These are phyloP conservation scores for Trifolium subterraneum DNA, from an alignment of 306 rosid genomes.

Conservation along the genomic window DNA sequence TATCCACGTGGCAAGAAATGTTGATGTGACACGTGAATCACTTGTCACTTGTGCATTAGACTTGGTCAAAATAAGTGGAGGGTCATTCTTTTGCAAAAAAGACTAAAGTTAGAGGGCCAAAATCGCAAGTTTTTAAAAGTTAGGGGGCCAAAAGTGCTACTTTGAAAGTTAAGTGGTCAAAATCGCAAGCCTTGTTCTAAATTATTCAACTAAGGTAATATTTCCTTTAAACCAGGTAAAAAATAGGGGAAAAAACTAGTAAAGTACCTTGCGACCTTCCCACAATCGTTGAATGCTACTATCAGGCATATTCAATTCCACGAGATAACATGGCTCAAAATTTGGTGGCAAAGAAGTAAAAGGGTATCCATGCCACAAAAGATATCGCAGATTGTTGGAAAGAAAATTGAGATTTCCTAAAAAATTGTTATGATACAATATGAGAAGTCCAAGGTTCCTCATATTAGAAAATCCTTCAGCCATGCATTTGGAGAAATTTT, in stretches of 20 bases:
- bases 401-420: neutral
- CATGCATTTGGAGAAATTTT: neutral
- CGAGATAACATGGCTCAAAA: neutral
- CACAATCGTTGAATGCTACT: neutral
- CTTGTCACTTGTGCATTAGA: too few relatives aligned
- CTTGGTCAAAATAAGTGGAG: too few relatives aligned
- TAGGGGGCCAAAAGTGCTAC: too few relatives aligned
- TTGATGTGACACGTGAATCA: too few relatives aligned
- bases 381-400: neutral
- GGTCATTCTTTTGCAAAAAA: too few relatives aligned
- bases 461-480: conserved; percentile 28
- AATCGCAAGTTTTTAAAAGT: too few relatives aligned
- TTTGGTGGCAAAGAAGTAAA: neutral
- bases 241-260: neutral
- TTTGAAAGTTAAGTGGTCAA: too few relatives aligned
- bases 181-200: too few relatives aligned
- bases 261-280: neutral
- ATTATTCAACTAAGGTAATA: too few relatives aligned
- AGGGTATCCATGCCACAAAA: conserved; percentile 14
- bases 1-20: too few relatives aligned
- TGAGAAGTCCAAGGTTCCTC: conserved; percentile 5
- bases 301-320: neutral
- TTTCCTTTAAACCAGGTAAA: too few relatives aligned
- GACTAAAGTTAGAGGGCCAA: too few relatives aligned
- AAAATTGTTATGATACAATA: conserved; percentile 3